Percentiles rank a stretch among this genome's conserved stretches.
Evolutionary conservation across 2,329 filamentous ascomycete genomes (phyloP).

Genomic region (Hypoxylon sp.): DNA sequence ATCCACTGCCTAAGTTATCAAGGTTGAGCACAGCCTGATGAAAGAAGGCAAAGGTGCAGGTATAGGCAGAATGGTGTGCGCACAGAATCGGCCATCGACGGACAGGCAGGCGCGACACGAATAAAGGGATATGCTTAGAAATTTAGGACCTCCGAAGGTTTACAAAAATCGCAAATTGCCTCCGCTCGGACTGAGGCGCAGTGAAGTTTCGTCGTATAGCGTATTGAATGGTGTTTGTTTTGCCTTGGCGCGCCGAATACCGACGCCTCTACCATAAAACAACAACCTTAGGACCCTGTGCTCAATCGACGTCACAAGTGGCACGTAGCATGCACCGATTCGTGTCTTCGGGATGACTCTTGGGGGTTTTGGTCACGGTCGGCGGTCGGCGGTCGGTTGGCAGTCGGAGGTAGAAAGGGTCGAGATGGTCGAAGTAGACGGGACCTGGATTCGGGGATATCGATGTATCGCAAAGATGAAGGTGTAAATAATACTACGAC

Average conservation of each 20-base stretch:
- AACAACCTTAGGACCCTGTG: conserved; percentile 5
- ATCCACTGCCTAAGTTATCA: conserved; percentile 6
- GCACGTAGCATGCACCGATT: conserved; percentile 23
- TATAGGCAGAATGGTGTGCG: conserved; percentile 23
- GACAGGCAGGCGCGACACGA: conserved; percentile 22
- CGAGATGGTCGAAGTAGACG: conserved; percentile 6
- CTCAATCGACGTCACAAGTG: conserved; percentile 16
- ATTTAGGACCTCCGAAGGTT: conserved; percentile 7
- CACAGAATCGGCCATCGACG: conserved; percentile 32
- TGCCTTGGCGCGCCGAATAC: conserved; percentile 12
- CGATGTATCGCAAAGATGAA: conserved; percentile 30
- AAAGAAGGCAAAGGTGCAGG: conserved; percentile 19
- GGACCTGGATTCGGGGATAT: conserved; percentile 23
- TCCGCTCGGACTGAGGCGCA: conserved; percentile 35
- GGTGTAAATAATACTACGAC: conserved; percentile 40
- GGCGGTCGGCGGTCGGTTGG: conserved; percentile 9
- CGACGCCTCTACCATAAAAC: conserved; percentile 16
- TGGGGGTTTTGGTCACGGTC: conserved; percentile 9
- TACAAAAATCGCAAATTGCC: conserved; percentile 16
- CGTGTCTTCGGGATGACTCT: conserved; percentile 20
- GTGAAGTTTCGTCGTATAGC: conserved; percentile 16
- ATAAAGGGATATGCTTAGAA: conserved; percentile 8
- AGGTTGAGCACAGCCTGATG: conserved; percentile 28
- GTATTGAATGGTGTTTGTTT: conserved; percentile 12
- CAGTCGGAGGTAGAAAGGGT: conserved; percentile 14